Base-by-base conservation (phyloP, 805 yeast species). In the Pichia scutulata region DNA sequence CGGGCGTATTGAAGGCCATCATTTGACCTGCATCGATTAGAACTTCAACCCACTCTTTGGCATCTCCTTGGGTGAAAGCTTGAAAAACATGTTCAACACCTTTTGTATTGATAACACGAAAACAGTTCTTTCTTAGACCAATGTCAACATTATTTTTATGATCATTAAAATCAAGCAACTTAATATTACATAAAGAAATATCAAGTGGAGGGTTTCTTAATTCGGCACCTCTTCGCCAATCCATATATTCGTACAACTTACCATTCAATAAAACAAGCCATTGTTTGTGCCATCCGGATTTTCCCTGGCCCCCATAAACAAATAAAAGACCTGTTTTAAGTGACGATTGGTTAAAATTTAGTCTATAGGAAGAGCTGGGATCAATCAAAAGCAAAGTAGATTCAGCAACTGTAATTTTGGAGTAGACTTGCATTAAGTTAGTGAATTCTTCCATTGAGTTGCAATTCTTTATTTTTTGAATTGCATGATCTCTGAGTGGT, bases 251-350 rank as follows among this genome's bases (percentile, higher is more conserved):
- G 42, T 74, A 71, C 41, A 89, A 68, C 51, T 73, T 76, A 2
- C 92, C 89, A n/a, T 80, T 77, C 14, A 77, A 75, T 46, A 88
- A 70, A 0, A 82, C 86, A 0, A 89, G 86, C 90, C 95, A 86
- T 63, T 84, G 89, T 59, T 87, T 88, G 64, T 88, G 95, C 97
- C 96, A 89, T 3, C 85, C 84, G 22, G 71, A 77, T 52, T 77
- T 77, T 0, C 81, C 80, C 51, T 77, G 80, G 0, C 84, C 84
- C 0, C 82, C 82, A 37, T 77, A 67, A 2, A 79, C 72, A 58
- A 76, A 80, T n/a, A 81, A 61, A 13, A 80, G 72, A 0, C 85
- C 86, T 0, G 69, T 54, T 51, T 64, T 65, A n/a, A 51, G 45
- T 9, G 60, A 41, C 1, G 41, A 33, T 2, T 41, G 33, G 8